These are phyloP conservation scores for Chaetomiaceae sp. DNA, from an alignment of 2,329 filamentous ascomycete species.

Conservation along the genomic window DNA sequence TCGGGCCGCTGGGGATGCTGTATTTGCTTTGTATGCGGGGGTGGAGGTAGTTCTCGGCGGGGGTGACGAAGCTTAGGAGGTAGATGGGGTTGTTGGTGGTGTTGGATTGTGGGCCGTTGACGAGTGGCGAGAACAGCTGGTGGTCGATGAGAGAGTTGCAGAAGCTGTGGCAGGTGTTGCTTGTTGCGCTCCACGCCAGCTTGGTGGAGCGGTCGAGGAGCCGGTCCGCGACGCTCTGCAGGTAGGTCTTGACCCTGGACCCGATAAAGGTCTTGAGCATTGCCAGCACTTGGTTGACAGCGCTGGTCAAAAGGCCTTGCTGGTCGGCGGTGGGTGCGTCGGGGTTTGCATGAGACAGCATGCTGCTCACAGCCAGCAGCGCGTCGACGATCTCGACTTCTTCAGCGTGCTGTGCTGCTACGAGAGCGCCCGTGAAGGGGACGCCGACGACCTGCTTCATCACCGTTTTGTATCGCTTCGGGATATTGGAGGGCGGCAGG, in stretches of 20 bases:
- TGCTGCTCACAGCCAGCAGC: neutral
- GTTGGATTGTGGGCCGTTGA: neutral
- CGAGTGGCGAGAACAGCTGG: slow-evolving; percentile 9
- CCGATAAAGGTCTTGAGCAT: neutral
- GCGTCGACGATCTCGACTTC: neutral
- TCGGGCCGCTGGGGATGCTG: slow-evolving; percentile 34
- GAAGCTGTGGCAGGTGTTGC: slow-evolving; percentile 18
- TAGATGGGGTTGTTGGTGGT: slow-evolving; percentile 3
- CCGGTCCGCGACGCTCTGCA: slow-evolving; percentile 4
- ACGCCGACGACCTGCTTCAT: slow-evolving; percentile 18
- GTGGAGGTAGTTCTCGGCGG: neutral
- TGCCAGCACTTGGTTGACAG: neutral
- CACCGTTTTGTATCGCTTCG: slow-evolving; percentile 17
- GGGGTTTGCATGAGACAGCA: too few species aligned
- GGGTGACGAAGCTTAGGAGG: slow-evolving; percentile 25
- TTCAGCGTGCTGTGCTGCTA: slow-evolving; percentile 1
- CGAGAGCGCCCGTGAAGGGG: slow-evolving; percentile 11
- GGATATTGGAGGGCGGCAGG: neutral
- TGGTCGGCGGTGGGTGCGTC: neutral
- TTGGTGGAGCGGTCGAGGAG: neutral
- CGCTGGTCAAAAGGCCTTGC: neutral
- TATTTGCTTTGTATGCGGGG: slow-evolving; percentile 2
- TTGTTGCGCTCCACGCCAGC: slow-evolving; percentile 7
- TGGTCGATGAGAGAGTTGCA: slow-evolving; percentile 12
- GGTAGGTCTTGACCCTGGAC: slow-evolving; percentile 1